Evolutionary conservation across 352 stramenopile genomes (phyloP), one percentile per base, ranked within the genome.

Genomic region (Stephanocyclus meneghinianus): DNA sequence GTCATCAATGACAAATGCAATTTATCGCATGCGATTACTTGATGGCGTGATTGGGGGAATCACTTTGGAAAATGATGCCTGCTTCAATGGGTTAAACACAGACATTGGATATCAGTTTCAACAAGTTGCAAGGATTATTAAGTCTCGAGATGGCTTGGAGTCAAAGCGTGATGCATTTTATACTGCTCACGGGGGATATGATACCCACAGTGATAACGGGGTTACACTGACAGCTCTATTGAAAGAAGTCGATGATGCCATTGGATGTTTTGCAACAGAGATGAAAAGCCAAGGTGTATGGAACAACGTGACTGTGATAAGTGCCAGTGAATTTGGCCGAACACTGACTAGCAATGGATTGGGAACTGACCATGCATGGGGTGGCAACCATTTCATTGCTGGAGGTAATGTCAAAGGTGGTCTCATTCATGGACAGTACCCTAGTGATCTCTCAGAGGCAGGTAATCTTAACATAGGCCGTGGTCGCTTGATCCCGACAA

Each of bases 391-490:
- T 51, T 89, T 86, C 11, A 73, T 91, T 5, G 30, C 83, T 15
- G 86, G 88, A 51, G 89, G 89, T 18, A 63, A 16, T 45, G 65
- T 94, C 1, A 87, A 84, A n/a, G 86, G 87, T 45, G 79, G 82
- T 16, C 70, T 78, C 10, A 81, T 93, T 21, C 69, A 89, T 47
- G 89, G 89, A 13, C n/a, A 86, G 42, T 94, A 92, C 68, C 90
- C 88, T n/a, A 40, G 64, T 55, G 87, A 94, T 78, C 51, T 94
- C 6, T 50, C 63, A 21, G 63, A 71, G 4, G n/a, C 44, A 3
- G 47, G 63, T 5, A 44, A 4, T n/a, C 47, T 71, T 9, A 71
- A 71, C 29, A 60, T 71, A 89, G 64, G 86, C 16, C 60, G 83
- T 50, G 80, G 84, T 26, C 29, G 80, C 16, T 26, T 90, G 10